phyloP scores from a whole-genome alignment of 2,329 filamentous ascomycete genomes.

The Beauveria sp. region DNA sequence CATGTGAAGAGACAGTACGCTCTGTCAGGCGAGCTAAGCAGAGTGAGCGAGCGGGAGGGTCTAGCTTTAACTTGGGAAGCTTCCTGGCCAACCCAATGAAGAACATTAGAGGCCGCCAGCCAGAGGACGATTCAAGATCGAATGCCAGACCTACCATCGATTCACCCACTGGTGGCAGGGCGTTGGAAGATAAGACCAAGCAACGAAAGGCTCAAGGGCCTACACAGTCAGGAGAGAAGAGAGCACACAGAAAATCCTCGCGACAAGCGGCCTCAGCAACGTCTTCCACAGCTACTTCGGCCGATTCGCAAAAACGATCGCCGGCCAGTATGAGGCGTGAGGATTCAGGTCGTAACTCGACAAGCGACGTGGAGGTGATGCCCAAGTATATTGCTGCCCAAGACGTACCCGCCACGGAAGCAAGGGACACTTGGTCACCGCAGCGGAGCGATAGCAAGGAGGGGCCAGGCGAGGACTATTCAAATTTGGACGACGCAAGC shows the following conservation, averaged over 20 bases:
- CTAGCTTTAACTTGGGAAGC: not conserved
- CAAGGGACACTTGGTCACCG: not conserved
- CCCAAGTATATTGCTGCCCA: not conserved
- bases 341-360: not conserved
- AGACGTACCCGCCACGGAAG: not conserved
- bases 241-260: not conserved
- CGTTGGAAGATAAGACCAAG: not conserved
- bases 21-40: not conserved
- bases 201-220: not conserved
- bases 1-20: not conserved
- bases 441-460: not conserved
- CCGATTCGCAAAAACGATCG: not conserved
- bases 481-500: not conserved
- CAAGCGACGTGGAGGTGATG: not conserved
- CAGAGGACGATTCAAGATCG: not conserved
- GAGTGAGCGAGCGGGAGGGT: not conserved
- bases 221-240: not conserved
- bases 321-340: not conserved
- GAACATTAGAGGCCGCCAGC: not conserved
- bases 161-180: not conserved
- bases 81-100: not conserved
- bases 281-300: not conserved
- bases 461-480: not conserved
- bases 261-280: not conserved
- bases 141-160: not conserved